These are phyloP conservation scores for Pseudogymnoascus sp. DNA, from an alignment of 2,329 filamentous ascomycete species.

Conservation along the genomic window DNA sequence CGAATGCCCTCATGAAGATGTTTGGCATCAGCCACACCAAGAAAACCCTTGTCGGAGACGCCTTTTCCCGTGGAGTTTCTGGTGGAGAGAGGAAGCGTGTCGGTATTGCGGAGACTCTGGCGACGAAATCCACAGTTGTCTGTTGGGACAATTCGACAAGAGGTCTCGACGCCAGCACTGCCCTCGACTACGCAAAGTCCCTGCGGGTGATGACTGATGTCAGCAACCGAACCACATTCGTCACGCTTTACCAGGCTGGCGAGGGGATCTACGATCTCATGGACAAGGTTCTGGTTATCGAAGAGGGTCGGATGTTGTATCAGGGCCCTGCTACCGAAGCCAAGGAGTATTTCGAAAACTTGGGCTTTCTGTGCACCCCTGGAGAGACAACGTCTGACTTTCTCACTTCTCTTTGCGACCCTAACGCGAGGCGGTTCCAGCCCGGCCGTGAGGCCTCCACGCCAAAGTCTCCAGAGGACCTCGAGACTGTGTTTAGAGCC, in stretches of 20 bases:
- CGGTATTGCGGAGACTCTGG: conserved; percentile 43
- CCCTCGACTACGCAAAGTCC: conserved; percentile 50
- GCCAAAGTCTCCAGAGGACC: conserved; percentile 36
- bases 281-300: conserved; percentile 61
- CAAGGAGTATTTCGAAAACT: conserved; percentile 52
- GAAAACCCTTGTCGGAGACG: conserved; percentile 46
- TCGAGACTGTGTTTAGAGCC: conserved; percentile 62
- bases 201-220: conserved; percentile 57
- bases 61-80: conserved; percentile 52
- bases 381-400: conserved; percentile 58
- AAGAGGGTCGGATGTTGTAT: conserved; percentile 56
- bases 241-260: conserved; percentile 61
- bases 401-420: conserved; percentile 55
- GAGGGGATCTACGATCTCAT: conserved; percentile 62
- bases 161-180: conserved; percentile 56
- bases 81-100: conserved; percentile 55
- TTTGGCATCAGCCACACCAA: conserved; percentile 53
- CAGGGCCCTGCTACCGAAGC: conserved; percentile 53
- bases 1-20: conserved; percentile 63
- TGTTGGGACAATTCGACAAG: conserved; percentile 62
- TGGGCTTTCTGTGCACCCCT: conserved; percentile 54
- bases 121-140: conserved; percentile 35
- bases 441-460: conserved; percentile 33
- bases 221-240: conserved; percentile 49
- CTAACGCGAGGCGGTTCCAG: conserved; percentile 57